Evolutionary conservation across 2,329 filamentous ascomycete species (phyloP).

Genomic region (Coniochaeta sp.): DNA sequence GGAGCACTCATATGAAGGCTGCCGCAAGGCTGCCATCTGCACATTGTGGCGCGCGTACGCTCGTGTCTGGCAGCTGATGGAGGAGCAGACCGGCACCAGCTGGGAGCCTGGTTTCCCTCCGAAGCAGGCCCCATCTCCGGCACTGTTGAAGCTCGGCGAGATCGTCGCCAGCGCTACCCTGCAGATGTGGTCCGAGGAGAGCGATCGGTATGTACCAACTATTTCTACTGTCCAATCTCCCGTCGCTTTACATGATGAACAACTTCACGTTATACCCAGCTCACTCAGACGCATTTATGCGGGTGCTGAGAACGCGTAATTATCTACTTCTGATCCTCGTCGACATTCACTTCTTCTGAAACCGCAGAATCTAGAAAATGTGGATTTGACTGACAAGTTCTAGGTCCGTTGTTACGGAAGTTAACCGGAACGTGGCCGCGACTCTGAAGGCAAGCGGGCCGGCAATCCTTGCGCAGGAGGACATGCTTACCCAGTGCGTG

Average conservation of each 20-base stretch:
- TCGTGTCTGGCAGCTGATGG: slow-evolving; percentile 80
- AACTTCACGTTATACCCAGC: slow-evolving; percentile 91
- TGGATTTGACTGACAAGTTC: slow-evolving; percentile 31
- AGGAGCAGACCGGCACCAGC: slow-evolving; percentile 70
- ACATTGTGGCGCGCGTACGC: slow-evolving; percentile 92
- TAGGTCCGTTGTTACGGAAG: slow-evolving; percentile 84
- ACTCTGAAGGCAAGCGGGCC: slow-evolving; percentile 89
- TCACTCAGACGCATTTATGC: slow-evolving; percentile 93
- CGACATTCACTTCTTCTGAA: slow-evolving; percentile 1
- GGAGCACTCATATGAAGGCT: slow-evolving; percentile 87
- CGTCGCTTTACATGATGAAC: slow-evolving; percentile 62
- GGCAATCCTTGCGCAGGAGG: slow-evolving; percentile 67
- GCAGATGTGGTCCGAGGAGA: slow-evolving; percentile 80
- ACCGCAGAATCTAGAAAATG: not conserved
- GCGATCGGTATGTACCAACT: slow-evolving; percentile 71
- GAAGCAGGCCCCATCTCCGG: slow-evolving; percentile 68
- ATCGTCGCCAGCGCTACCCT: slow-evolving; percentile 80
- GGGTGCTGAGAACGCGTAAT: slow-evolving; percentile 83
- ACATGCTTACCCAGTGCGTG: slow-evolving; percentile 68
- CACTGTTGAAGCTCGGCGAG: slow-evolving; percentile 78
- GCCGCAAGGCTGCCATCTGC: slow-evolving; percentile 83
- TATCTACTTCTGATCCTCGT: slow-evolving; percentile 37
- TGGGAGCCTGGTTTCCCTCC: slow-evolving; percentile 86
- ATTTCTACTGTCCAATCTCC: slow-evolving; percentile 6
- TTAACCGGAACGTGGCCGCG: slow-evolving; percentile 87